These are phyloP conservation scores for Amborella trichopoda DNA, from an alignment of 164 flowering plant species.

Conservation along the genomic window DNA sequence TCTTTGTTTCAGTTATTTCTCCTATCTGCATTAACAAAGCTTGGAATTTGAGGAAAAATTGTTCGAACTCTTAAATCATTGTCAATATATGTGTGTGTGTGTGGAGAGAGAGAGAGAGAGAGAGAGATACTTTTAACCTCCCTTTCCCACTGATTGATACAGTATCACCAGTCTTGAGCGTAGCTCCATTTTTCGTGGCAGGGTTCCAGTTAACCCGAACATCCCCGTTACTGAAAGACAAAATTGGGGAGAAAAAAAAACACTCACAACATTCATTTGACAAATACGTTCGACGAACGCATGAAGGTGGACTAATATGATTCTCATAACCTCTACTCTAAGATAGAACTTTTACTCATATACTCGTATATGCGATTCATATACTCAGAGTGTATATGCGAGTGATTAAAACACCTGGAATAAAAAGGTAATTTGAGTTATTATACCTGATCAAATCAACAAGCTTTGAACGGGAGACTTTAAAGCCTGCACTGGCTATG, in stretches of 20 bases:
- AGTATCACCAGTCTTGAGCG: conserved; percentile 66
- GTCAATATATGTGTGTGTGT: background rate
- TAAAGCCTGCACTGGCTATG: conserved; percentile 90
- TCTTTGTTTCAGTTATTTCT: conserved; percentile 61
- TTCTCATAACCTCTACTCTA: too few species aligned
- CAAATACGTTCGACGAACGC: too few species aligned
- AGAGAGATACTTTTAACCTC: conserved; percentile 52
- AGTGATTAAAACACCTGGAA: too few species aligned
- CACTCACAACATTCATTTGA: too few species aligned
- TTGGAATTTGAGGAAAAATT: conserved; percentile 1
- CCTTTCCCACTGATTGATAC: conserved; percentile 87
- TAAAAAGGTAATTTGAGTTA: too few species aligned
- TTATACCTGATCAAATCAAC: conserved; percentile 80
- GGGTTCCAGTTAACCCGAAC: conserved; percentile 84
- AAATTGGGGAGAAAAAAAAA: too few species aligned
- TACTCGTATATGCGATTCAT: too few species aligned
- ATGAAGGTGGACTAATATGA: too few species aligned
- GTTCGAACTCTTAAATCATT: background rate
- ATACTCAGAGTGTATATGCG: too few species aligned
- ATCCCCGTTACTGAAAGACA: conserved; percentile 50
- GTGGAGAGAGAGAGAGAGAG: background rate
- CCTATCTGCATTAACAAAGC: conserved; percentile 50
- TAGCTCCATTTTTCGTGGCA: conserved; percentile 59
- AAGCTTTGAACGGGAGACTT: conserved; percentile 81
- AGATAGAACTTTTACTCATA: too few species aligned